Evolutionary conservation across 2,329 filamentous ascomycete genomes (phyloP).

Genomic region (Aspergillus floridensis): DNA sequence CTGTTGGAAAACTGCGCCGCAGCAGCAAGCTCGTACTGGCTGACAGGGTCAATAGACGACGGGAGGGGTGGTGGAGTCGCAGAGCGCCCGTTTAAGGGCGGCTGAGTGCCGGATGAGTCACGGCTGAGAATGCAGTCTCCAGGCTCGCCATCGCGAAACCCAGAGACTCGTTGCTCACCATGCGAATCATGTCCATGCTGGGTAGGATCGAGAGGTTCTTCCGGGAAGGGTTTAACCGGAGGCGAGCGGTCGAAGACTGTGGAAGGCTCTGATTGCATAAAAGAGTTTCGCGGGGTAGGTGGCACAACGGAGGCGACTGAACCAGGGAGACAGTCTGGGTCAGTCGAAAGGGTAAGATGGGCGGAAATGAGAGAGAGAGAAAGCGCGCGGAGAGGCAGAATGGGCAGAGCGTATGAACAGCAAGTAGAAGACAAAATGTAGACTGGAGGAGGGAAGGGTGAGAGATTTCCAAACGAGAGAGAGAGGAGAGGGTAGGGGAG

Average conservation of each 20-base stretch:
- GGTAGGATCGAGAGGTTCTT: constrained; percentile 39
- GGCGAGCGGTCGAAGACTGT: constrained; percentile 49
- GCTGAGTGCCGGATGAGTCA: constrained; percentile 20
- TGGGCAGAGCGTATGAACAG: background rate
- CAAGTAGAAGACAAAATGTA: background rate
- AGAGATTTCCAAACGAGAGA: constrained; percentile 8
- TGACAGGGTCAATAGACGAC: constrained; percentile 47
- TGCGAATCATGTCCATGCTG: constrained; percentile 59
- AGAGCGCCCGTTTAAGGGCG: constrained; percentile 32
- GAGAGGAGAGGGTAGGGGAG: background rate
- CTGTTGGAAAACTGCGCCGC: constrained; percentile 34
- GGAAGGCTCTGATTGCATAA: constrained; percentile 64
- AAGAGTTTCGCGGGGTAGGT: constrained; percentile 46
- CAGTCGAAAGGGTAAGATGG: constrained; percentile 42
- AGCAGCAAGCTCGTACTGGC: constrained; percentile 54
- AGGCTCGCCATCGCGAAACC: constrained; percentile 41
- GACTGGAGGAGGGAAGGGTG: background rate
- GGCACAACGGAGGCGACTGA: constrained; percentile 51
- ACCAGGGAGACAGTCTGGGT: constrained; percentile 49
- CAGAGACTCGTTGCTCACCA: constrained; percentile 45
- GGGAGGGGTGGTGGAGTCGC: constrained; percentile 40
- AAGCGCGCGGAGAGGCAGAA: constrained; percentile 9
- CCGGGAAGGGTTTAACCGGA: constrained; percentile 38
- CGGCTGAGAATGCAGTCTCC: constrained; percentile 30
- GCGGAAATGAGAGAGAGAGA: constrained; percentile 2